Evolutionary conservation across 257 asterid species (phyloP).

Genomic region (Ajuga chamaepitys): DNA sequence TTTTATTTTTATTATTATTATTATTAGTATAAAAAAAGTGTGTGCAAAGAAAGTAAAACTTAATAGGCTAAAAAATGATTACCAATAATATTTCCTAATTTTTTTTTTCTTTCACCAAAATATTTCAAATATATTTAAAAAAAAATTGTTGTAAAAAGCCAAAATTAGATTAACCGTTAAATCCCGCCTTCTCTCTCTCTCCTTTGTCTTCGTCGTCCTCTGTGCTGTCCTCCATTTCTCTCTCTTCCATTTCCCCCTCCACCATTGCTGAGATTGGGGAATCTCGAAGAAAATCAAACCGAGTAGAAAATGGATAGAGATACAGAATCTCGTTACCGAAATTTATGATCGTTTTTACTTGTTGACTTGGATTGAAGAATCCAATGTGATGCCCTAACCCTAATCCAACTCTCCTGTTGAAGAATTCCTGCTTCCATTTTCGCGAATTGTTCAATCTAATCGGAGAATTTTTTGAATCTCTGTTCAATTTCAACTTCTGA

Average conservation of each 20-base stretch:
- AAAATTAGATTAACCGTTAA: slow-evolving; percentile 34
- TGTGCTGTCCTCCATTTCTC: slow-evolving; percentile 24
- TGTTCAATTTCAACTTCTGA: too few relatives aligned
- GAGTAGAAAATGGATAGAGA: slow-evolving; percentile 14
- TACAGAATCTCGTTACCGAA: slow-evolving; percentile 1
- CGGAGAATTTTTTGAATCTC: too few relatives aligned
- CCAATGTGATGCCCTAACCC: slow-evolving; percentile 31
- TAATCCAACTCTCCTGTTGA: slow-evolving; percentile 11
- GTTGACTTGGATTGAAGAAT: slow-evolving; percentile 18
- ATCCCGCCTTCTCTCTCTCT: slow-evolving; percentile 31
- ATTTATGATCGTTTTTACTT: slow-evolving; percentile 3
- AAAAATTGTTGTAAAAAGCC: not conserved
- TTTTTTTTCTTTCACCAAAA: too few relatives aligned
- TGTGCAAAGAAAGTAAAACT: too few relatives aligned
- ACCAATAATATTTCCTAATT: not conserved
- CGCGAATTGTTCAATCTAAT: slow-evolving; percentile 15
- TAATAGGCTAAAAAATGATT: too few relatives aligned
- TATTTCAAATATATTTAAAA: not conserved
- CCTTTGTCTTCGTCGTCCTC: slow-evolving; percentile 4
- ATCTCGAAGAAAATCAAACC: slow-evolving; percentile 13
- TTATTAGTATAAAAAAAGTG: too few relatives aligned
- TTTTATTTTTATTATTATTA: not conserved
- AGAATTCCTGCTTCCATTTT: slow-evolving; percentile 14
- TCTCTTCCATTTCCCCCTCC: slow-evolving; percentile 7
- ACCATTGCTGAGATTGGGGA: slow-evolving; percentile 33